Evolutionary conservation across 2,329 filamentous ascomycete species (phyloP).

Genomic region (Fusarium sp.): DNA sequence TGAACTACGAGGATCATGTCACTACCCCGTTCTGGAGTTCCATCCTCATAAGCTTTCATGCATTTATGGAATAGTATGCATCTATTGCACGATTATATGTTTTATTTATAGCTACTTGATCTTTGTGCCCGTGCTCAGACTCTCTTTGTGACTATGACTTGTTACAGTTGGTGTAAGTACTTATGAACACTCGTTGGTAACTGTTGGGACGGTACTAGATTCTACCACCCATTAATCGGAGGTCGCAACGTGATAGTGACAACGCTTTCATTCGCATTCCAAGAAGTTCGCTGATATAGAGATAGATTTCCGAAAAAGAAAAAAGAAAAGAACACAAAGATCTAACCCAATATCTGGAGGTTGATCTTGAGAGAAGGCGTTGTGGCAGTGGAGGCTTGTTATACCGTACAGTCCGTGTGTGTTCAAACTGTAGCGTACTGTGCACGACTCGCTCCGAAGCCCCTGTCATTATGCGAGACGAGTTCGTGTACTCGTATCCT

Average conservation of each 20-base stretch:
- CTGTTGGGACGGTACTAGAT: background rate
- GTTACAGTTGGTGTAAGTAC: background rate
- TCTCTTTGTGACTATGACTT: background rate
- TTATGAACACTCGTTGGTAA: background rate
- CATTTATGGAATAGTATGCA: background rate
- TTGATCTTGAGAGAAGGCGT: background rate
- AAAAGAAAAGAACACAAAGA: too few species aligned
- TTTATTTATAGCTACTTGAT: background rate
- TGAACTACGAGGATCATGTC: background rate
- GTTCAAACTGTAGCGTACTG: background rate
- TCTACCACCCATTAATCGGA: background rate
- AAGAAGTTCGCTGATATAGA: too few species aligned
- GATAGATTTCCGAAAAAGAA: too few species aligned
- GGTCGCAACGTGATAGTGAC: background rate
- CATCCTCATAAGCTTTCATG: background rate
- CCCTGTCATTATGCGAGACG: slow-evolving; percentile 23
- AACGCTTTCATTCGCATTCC: background rate
- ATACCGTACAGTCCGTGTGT: background rate
- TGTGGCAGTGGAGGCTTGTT: slow-evolving; percentile 4
- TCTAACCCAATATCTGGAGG: background rate
- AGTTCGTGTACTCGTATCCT: background rate
- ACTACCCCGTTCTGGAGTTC: background rate
- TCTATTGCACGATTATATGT: background rate
- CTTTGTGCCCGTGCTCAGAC: background rate
- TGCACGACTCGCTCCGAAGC: slow-evolving; percentile 11